Evolutionary conservation across 352 stramenopile genomes (phyloP).

Genomic region (Phytophthora niederhauseri): DNA sequence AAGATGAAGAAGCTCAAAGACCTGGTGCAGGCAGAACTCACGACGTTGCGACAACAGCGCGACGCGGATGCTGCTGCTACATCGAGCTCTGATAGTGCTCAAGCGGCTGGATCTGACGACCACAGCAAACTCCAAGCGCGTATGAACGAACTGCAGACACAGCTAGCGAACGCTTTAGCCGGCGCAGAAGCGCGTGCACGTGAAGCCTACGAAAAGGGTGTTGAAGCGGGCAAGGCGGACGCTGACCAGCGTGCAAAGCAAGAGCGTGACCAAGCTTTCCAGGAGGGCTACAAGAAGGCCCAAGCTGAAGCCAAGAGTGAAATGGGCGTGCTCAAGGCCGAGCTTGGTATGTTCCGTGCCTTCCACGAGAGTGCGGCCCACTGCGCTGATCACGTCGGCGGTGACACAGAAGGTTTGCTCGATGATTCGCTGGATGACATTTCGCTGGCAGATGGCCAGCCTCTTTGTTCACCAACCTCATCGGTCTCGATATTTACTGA

Average conservation of each 20-base stretch:
- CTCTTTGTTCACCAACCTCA: slow-evolving; percentile 44
- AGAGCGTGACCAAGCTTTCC: slow-evolving; percentile 37
- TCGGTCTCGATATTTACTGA: slow-evolving; percentile 54
- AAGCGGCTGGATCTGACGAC: slow-evolving; percentile 21
- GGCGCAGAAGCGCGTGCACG: slow-evolving; percentile 39
- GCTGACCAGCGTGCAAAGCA: slow-evolving; percentile 41
- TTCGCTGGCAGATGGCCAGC: slow-evolving; percentile 41
- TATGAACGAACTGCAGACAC: slow-evolving; percentile 42
- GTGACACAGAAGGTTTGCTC: slow-evolving; percentile 19
- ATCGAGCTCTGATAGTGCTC: slow-evolving; percentile 3
- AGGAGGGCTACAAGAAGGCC: slow-evolving; percentile 48
- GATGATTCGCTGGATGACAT: slow-evolving; percentile 47
- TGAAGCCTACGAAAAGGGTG: slow-evolving; percentile 51
- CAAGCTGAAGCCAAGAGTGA: slow-evolving; percentile 40
- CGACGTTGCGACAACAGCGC: slow-evolving; percentile 41
- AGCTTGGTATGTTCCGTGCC: slow-evolving; percentile 57
- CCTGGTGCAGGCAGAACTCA: slow-evolving; percentile 61
- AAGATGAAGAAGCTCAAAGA: slow-evolving; percentile 90
- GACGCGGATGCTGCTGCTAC: slow-evolving; percentile 22
- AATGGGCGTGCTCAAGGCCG: slow-evolving; percentile 47
- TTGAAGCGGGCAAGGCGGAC: slow-evolving; percentile 43
- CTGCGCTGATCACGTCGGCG: slow-evolving; percentile 35
- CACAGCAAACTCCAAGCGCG: slow-evolving; percentile 39
- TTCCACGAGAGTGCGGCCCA: slow-evolving; percentile 49
- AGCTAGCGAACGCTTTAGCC: slow-evolving; percentile 41